A percentile compares a stretch with the other conserved stretches of the same genome.
phyloP scores from a whole-genome alignment of 306 rosid species.

The Quercus dentata region DNA sequence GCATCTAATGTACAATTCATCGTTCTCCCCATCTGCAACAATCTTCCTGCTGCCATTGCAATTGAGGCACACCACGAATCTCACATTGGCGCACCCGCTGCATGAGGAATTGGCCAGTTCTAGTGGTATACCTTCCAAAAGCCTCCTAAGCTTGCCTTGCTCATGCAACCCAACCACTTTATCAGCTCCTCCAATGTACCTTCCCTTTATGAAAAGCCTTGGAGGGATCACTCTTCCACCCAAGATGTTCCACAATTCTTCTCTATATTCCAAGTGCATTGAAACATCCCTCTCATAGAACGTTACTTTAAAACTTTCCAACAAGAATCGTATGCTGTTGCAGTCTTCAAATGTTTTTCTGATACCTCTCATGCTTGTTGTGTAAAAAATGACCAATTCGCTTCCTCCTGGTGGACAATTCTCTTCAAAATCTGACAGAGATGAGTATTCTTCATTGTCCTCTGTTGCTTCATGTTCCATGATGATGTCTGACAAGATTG shows the following conservation, averaged over 20 bases:
- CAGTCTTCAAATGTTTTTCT: constrained; percentile 88
- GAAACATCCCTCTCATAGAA: constrained; percentile 86
- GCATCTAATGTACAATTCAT: constrained; percentile 47
- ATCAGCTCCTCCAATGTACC: constrained; percentile 92
- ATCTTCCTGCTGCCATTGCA: constrained; percentile 82
- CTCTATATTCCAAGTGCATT: constrained; percentile 70
- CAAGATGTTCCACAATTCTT: constrained; percentile 71
- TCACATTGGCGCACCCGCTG: constrained; percentile 52
- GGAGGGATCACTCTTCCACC: constrained; percentile 82
- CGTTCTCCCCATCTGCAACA: constrained; percentile 26
- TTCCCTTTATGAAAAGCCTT: constrained; percentile 80
- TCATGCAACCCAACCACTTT: constrained; percentile 81
- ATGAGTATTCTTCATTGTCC: constrained; percentile 34
- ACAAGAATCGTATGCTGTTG: constrained; percentile 57
- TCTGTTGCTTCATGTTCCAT: constrained; percentile 3
- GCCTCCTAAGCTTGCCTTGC: constrained; percentile 68
- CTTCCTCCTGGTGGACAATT: constrained; percentile 77
- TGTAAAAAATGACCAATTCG: constrained; percentile 60
- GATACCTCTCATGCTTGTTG: constrained; percentile 83
- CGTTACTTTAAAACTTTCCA: constrained; percentile 58
- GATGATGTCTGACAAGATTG: constrained; percentile 14
- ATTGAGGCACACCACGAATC: constrained; percentile 60
- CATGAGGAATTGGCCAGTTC: constrained; percentile 38
- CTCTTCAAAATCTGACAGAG: constrained; percentile 59
- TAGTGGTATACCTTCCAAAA: constrained; percentile 67